phyloP scores from a whole-genome alignment of 2,329 filamentous ascomycete genomes.

The Atkinsonella hypoxylon region DNA sequence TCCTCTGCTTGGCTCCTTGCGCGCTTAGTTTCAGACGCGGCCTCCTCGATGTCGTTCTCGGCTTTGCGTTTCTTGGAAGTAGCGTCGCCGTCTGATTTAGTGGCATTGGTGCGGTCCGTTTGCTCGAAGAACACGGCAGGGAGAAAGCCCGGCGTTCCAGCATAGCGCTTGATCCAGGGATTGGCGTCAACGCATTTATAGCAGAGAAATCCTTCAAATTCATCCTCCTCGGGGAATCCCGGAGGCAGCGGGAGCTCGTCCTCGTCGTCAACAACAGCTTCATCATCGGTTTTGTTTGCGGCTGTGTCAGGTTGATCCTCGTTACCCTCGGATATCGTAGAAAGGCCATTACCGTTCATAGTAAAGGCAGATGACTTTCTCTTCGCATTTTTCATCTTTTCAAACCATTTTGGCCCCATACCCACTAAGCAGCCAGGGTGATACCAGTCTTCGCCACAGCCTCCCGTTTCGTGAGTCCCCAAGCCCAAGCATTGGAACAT shows the following conservation, averaged over 20 bases:
- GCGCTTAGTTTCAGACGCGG: conserved; percentile 38
- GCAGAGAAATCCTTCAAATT: conserved; percentile 84
- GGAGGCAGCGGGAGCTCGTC: conserved; percentile 61
- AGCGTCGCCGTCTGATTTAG: conserved; percentile 1
- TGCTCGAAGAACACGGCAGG: conserved; percentile 47
- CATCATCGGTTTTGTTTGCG: conserved; percentile 10
- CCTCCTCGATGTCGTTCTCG: conserved; percentile 34
- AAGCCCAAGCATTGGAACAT: conserved; percentile 97
- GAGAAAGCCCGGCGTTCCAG: conserved; percentile 68
- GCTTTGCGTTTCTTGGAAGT: conserved; percentile 54
- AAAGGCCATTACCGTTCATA: conserved; percentile 20
- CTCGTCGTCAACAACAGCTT: conserved; percentile 32
- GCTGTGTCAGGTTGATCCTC: conserved; percentile 19
- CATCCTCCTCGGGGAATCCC: conserved; percentile 79
- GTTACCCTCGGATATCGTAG: conserved; percentile 38
- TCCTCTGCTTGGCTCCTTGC: conserved; percentile 29
- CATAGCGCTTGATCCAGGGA: conserved; percentile 87
- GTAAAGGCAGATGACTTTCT: conserved; percentile 12
- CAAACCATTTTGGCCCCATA: conserved; percentile 60
- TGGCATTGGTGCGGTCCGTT: neutral
- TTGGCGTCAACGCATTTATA: conserved; percentile 84
- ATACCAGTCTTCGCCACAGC: conserved; percentile 96
- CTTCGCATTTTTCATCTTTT: conserved; percentile 33
- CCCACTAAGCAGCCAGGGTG: conserved; percentile 88
- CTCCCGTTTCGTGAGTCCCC: conserved; percentile 66